A percentile compares a stretch with the other conserved stretches of the same genome.
Conservation (phyloP, 768 basidiomycete species). For the Lactarius trivialis region DNA sequence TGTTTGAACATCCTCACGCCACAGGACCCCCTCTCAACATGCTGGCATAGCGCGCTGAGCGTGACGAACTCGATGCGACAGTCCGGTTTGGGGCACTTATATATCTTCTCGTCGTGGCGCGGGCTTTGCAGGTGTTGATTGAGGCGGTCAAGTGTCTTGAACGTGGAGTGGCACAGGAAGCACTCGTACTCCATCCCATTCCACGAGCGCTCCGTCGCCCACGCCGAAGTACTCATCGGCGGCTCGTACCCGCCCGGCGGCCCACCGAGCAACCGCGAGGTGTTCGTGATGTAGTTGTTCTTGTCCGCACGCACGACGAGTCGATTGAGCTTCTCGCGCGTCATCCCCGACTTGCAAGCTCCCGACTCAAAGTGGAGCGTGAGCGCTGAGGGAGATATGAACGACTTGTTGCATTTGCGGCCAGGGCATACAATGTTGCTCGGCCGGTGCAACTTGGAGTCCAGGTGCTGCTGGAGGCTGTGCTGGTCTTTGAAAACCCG, state of each 20-base stretch:
- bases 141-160: slow-evolving; percentile 37
- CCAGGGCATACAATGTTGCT: slow-evolving; percentile 35
- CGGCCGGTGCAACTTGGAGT: slow-evolving; percentile 45
- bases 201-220: slow-evolving; percentile 37
- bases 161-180: slow-evolving; percentile 48
- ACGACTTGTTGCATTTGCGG: slow-evolving; percentile 39
- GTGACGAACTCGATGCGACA: slow-evolving; percentile 3
- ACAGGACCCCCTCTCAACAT: slow-evolving; percentile 12
- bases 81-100: slow-evolving; percentile 9
- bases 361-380: slow-evolving; percentile 60
- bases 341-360: slow-evolving; percentile 44
- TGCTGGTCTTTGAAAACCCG: slow-evolving; percentile 37
- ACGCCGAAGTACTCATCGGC: not conserved
- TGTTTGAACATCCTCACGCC: slow-evolving; percentile 11
- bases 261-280: not conserved
- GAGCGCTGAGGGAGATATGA: slow-evolving; percentile 50
- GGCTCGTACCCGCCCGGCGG: not conserved
- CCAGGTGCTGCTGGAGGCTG: slow-evolving; percentile 43
- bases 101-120: slow-evolving; percentile 10
- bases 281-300: slow-evolving; percentile 9
- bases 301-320: slow-evolving; percentile 3
- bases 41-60: slow-evolving; percentile 14
- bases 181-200: slow-evolving; percentile 51
- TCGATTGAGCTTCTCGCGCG: slow-evolving; percentile 28
- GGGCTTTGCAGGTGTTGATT: slow-evolving; percentile 65